Base-by-base conservation (phyloP, 2,329 filamentous ascomycete species). In the Chrysosporium queenslandicum region DNA sequence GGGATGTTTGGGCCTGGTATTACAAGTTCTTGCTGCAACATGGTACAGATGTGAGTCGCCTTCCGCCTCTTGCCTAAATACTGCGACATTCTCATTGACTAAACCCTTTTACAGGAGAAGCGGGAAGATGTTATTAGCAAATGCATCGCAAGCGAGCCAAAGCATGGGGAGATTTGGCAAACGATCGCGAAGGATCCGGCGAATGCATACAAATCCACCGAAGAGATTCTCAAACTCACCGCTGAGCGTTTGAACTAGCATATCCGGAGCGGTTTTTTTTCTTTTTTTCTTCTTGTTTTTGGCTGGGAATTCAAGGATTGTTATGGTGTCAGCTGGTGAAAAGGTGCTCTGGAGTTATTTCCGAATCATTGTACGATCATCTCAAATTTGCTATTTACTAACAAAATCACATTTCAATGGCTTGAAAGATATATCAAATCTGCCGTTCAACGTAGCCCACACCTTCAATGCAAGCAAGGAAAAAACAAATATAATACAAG, bases 1-100 rank as follows among this genome's bases (percentile, higher is more conserved):
- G 92, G 47, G 94, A 98, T 72, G 86, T 83, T 9, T 98, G 94
- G 94, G 91, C 89, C 18, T 98, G 91, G 91, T 98, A 96, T 69
- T 92, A 89, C 69, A 90, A 91, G 68, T 98, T 97, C 67, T 65
- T 97, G 58, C 67, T 82, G 59, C 87, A 96, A 74, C 90, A 98
- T 71, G 94, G 92, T 8, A 96, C 89, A 4, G 84, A 88, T 58
- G 74, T 77, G 64, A 63, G 72, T 68, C 20, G 12, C 25, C 52
- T 39, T 49, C 14, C 42, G n/a, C 2, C 20, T 45, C 11, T 25
- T 42, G n/a, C n/a, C n/a, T n/a, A 23, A 50, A 21, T 18, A n/a
- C 8, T 47, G 45, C 59, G 56, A 49, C 46, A 29, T 12, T 21
- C 8, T 34, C 9, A 9, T 36, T 56, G 20, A 50, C 51, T 42